These are phyloP conservation scores for Aureobasidium lini DNA, from an alignment of 2,329 filamentous ascomycete species.

Conservation along the genomic window DNA sequence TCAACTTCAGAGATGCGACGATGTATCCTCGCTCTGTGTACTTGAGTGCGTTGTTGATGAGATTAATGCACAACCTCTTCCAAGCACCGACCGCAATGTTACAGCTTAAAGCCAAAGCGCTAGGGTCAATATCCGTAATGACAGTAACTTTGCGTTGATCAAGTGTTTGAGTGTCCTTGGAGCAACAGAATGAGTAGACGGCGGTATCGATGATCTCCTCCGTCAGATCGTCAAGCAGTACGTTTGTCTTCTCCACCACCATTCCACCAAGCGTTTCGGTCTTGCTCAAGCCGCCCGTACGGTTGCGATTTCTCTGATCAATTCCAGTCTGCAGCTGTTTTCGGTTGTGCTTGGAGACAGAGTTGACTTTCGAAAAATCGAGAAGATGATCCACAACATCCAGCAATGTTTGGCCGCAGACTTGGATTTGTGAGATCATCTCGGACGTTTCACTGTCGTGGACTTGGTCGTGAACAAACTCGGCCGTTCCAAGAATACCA, in stretches of 20 bases:
- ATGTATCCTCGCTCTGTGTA: conserved; percentile 35
- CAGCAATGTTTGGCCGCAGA: conserved; percentile 41
- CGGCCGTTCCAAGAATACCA: conserved; percentile 41
- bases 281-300: not conserved
- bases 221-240: not conserved
- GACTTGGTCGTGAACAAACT: conserved; percentile 39
- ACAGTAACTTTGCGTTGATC: conserved; percentile 4
- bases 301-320: not conserved
- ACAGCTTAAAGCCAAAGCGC: conserved; percentile 3
- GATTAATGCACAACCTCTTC: conserved; percentile 19
- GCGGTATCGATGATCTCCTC: conserved; percentile 5
- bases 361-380: conserved; percentile 34
- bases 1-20: conserved; percentile 1
- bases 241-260: conserved; percentile 6
- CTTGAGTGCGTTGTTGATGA: conserved; percentile 37
- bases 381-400: conserved; percentile 31
- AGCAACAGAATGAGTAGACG: conserved; percentile 7
- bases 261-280: conserved; percentile 7
- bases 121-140: conserved; percentile 1
- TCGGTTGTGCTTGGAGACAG: not conserved
- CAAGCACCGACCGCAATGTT: conserved; percentile 2
- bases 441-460: conserved; percentile 31
- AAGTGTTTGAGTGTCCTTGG: not conserved
- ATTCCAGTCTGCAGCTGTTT: not conserved
- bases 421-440: conserved; percentile 36